Evolutionary conservation across 2,329 filamentous ascomycete species (phyloP).

Genomic region (Chaetomium strumarium): DNA sequence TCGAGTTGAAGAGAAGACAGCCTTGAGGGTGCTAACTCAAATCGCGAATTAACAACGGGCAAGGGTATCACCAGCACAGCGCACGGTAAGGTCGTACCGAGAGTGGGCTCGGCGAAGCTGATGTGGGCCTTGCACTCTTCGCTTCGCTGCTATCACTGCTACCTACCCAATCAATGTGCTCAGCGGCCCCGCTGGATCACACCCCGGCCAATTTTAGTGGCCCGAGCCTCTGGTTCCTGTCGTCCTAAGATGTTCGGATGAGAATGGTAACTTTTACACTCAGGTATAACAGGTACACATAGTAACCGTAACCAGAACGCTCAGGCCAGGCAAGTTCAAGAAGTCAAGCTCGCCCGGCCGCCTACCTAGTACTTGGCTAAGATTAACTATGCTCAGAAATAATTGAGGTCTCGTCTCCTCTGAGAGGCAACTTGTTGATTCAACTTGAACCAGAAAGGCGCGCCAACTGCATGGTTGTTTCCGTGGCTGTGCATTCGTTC

Average conservation of each 20-base stretch:
- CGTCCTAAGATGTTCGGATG: background rate
- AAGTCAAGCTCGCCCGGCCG: background rate
- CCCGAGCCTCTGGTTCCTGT: slow-evolving; percentile 19
- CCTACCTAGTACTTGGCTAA: background rate
- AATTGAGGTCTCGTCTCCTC: too few species aligned
- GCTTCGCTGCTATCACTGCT: background rate
- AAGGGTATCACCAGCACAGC: slow-evolving; percentile 3
- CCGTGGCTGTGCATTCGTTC: slow-evolving; percentile 13
- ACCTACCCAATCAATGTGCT: slow-evolving; percentile 12
- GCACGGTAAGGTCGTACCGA: background rate
- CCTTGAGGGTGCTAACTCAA: background rate
- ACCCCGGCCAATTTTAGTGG: slow-evolving; percentile 6
- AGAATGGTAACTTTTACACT: background rate
- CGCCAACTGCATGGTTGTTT: too few species aligned
- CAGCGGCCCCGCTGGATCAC: background rate
- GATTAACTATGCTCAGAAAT: too few species aligned
- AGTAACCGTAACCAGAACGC: too few species aligned
- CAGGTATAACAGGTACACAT: too few species aligned
- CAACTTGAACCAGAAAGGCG: too few species aligned
- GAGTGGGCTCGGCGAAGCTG: slow-evolving; percentile 4
- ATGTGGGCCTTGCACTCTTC: slow-evolving; percentile 5
- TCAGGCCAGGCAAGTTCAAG: background rate
- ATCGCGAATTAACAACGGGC: background rate
- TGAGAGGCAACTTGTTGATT: too few species aligned
- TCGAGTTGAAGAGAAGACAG: background rate